Evolutionary conservation across 2,329 filamentous ascomycete genomes (phyloP), one percentile per base, ranked within the genome.

Genomic region (Xylariaceae sp.): DNA sequence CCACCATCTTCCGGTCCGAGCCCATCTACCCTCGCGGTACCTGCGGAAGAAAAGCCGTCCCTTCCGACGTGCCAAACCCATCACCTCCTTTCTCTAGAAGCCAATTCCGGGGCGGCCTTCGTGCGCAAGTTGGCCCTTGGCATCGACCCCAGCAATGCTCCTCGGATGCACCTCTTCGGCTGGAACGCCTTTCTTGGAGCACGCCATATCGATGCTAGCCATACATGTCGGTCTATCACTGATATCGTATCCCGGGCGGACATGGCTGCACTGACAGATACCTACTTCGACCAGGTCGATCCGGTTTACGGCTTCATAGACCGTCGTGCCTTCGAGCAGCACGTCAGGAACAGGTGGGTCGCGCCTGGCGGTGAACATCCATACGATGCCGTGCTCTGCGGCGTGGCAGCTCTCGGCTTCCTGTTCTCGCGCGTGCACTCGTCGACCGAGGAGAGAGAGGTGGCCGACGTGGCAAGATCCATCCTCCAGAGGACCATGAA

Each of bases 91-190:
- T 73, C 72, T 1, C 59, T 78, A 3, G 74, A 79, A 47, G 76
- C 73, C 28, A 79, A 80, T 45, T 79, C 75, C 1, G 75, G 74
- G 0, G 72, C 76, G 0, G 74, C 75, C 0, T 80, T 80, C 52
- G 68, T 78, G 8, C 62, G 74, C 40, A 65, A 69, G 17, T 59
- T 80, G 28, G 76, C 71, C 0, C 62, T 77, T 33, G 66, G 69
- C 33, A 64, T 79, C 16, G 75, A 80, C 51, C 71, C 74, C 1
- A 68, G 68, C 4, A 71, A 69, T 50, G 73, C 72, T 1, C 74
- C 76, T 0, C 65, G 72, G 35, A 61, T 78, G 41, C 72, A 76
- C 48, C 66, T 75, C 0, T 79, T 80, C 52, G 74, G 71, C 0
- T 80, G 76, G 76, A 79, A 80, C 41, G 52, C 56, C 9, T 58